phyloP scores from a whole-genome alignment of 192 early-diverging fungal species.

The Chytriomyces hyalinus region DNA sequence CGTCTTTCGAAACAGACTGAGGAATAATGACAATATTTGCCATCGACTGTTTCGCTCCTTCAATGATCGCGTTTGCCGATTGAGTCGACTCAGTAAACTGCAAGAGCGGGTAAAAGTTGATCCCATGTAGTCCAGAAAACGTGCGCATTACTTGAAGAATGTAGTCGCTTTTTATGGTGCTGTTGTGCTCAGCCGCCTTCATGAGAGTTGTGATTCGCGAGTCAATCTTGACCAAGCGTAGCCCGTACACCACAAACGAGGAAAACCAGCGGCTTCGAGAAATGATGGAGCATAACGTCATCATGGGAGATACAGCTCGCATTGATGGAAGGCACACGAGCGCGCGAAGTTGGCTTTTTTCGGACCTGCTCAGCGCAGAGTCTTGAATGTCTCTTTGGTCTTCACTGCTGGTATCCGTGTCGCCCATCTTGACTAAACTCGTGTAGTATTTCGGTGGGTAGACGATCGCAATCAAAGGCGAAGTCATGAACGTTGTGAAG shows the following conservation, averaged over 20 bases:
- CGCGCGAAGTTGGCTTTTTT: constrained; percentile 1
- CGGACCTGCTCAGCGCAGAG: no score
- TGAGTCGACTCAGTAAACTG: not conserved
- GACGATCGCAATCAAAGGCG: constrained; percentile 72
- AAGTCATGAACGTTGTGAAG: constrained; percentile 86
- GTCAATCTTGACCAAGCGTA: constrained; percentile 13
- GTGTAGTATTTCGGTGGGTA: constrained; percentile 55
- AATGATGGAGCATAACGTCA: constrained; percentile 18
- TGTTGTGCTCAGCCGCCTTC: constrained; percentile 22
- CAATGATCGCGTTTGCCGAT: constrained; percentile 5
- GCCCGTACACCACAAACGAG: constrained; percentile 17
- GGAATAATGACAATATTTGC: constrained; percentile 26
- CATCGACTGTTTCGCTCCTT: not conserved
- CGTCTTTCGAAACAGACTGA: constrained; percentile 5
- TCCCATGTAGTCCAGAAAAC: constrained; percentile 15
- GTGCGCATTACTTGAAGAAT: constrained; percentile 33
- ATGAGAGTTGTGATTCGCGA: constrained; percentile 26
- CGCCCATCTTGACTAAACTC: no score
- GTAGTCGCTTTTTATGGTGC: constrained; percentile 15
- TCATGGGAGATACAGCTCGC: constrained; percentile 15
- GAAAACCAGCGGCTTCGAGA: not conserved
- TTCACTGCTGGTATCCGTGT: no score
- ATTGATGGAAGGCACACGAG: constrained; percentile 27
- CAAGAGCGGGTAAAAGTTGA: constrained; percentile 10
- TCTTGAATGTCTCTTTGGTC: no score